phyloP scores from a whole-genome alignment of 192 early-diverging fungal species.

The Spizellomyces punctatus region DNA sequence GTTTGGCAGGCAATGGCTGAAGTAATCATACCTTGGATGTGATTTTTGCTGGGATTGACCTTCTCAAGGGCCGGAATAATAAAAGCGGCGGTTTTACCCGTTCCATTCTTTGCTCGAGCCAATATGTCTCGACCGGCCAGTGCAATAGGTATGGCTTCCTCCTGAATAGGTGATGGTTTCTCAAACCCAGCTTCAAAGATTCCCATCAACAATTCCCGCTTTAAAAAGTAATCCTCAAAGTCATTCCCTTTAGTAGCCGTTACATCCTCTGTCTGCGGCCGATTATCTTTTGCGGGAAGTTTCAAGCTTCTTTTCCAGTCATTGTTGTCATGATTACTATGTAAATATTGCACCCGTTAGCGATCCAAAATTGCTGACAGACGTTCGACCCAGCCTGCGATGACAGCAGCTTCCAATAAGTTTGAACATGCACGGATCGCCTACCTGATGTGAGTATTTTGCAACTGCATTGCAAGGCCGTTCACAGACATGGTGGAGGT shows the following conservation, averaged over 20 bases:
- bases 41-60: conserved; percentile 80
- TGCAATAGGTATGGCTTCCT: conserved; percentile 98
- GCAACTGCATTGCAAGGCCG: conserved; percentile 37
- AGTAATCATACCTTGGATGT: conserved; percentile 71
- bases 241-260: conserved; percentile 98
- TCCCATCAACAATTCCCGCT: conserved; percentile 96
- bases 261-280: conserved; percentile 97
- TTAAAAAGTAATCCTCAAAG: conserved; percentile 98
- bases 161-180: conserved; percentile 96
- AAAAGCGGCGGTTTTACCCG: conserved; percentile 95
- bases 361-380: not conserved
- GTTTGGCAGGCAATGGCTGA: too few species aligned
- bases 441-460: conserved; percentile 51
- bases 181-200: conserved; percentile 99
- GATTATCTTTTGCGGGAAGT: conserved; percentile 81
- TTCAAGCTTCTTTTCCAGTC: conserved; percentile 54
- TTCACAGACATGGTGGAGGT: conserved; percentile 27
- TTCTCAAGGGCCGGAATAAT: conserved; percentile 95
- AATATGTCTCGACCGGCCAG: conserved; percentile 94
- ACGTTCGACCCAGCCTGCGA: conserved; percentile 1
- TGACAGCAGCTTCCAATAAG: not conserved
- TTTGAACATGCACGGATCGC: not conserved
- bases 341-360: conserved; percentile 1
- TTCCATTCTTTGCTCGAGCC: conserved; percentile 95
- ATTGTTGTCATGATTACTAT: conserved; percentile 20